Percentiles rank a stretch among this genome's conserved stretches.
phyloP scores from a whole-genome alignment of 768 basidiomycete species.

The Lentinula edodes region DNA sequence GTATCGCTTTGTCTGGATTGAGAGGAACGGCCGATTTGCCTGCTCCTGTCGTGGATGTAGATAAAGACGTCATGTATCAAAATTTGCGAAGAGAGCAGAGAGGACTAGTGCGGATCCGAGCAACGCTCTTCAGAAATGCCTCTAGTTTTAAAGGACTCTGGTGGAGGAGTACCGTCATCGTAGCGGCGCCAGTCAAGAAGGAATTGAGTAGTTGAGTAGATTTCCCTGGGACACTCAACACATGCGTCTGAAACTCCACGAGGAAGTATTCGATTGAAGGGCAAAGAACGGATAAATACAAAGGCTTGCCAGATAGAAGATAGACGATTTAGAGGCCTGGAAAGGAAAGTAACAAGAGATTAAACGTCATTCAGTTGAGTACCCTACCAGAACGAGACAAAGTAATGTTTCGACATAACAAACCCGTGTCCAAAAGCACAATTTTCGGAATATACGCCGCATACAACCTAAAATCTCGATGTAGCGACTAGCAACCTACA shows the following conservation, averaged over 20 bases:
- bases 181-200: not conserved
- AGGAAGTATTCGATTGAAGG: not conserved
- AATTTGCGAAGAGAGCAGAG: not conserved
- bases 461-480: not conserved
- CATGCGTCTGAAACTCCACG: not conserved
- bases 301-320: not conserved
- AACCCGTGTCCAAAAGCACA: not conserved
- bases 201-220: not conserved
- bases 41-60: not conserved
- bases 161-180: not conserved
- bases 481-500: not conserved
- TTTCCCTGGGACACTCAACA: not conserved
- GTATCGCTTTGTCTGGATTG: constrained; percentile 21
- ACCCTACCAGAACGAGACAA: not conserved
- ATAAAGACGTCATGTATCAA: not conserved
- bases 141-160: not conserved
- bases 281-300: not conserved
- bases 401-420: not conserved
- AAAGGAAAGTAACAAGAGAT: not conserved
- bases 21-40: not conserved
- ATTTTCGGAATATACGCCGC: not conserved
- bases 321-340: not conserved
- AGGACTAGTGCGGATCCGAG: not conserved
- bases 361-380: not conserved
- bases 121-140: not conserved